Evolutionary conservation across 2,329 filamentous ascomycete species (phyloP).

Genomic region (Rutstroemia sp.): DNA sequence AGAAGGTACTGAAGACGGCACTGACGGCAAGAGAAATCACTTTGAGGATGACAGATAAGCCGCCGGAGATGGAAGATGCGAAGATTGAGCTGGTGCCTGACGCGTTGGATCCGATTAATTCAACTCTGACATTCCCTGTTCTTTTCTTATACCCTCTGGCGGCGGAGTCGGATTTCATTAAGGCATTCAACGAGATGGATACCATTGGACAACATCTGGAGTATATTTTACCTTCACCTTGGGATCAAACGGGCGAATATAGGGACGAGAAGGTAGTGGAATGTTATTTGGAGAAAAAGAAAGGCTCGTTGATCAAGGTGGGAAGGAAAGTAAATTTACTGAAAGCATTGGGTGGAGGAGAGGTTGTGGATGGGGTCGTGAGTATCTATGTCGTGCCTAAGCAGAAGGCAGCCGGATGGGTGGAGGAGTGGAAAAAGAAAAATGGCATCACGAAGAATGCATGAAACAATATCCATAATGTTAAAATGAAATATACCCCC

Average conservation of each 20-base stretch:
- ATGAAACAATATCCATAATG: background rate
- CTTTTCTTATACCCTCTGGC: slow-evolving; percentile 80
- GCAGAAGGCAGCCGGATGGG: slow-evolving; percentile 62
- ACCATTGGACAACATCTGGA: slow-evolving; percentile 68
- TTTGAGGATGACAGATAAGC: slow-evolving; percentile 56
- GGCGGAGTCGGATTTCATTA: slow-evolving; percentile 83
- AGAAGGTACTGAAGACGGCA: slow-evolving; percentile 55
- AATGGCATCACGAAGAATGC: slow-evolving; percentile 43
- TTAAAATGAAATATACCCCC: background rate
- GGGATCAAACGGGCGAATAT: slow-evolving; percentile 69
- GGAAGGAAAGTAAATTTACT: slow-evolving; percentile 76
- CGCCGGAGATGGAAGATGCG: slow-evolving; percentile 86
- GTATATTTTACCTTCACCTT: slow-evolving; percentile 83
- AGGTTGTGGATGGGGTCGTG: slow-evolving; percentile 81
- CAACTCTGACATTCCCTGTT: slow-evolving; percentile 66
- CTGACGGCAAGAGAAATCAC: slow-evolving; percentile 63
- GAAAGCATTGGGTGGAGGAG: slow-evolving; percentile 67
- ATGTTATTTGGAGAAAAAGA: slow-evolving; percentile 79
- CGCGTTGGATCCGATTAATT: slow-evolving; percentile 59
- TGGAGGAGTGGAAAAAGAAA: slow-evolving; percentile 75
- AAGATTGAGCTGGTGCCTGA: slow-evolving; percentile 62
- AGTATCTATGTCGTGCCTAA: slow-evolving; percentile 77
- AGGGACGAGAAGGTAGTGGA: slow-evolving; percentile 63
- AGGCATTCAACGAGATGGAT: slow-evolving; percentile 73
- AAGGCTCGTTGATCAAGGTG: slow-evolving; percentile 78